phyloP scores from a whole-genome alignment of 2,329 filamentous ascomycete genomes.

The Ophiostoma himal-ulmi region DNA sequence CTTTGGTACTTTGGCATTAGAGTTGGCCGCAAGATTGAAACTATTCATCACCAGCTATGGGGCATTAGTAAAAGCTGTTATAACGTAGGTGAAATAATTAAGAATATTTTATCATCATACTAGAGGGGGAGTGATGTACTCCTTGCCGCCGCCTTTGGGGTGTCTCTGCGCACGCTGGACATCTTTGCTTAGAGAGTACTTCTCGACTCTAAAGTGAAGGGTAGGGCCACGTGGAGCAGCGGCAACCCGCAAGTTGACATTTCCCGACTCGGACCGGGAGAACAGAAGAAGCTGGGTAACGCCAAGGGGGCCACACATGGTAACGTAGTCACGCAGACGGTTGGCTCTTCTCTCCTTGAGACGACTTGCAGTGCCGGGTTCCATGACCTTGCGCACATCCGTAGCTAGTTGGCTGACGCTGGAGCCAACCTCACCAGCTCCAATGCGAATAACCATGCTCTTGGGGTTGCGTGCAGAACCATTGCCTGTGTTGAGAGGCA shows the following conservation, averaged over 20 bases:
- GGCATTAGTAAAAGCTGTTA: constrained; percentile 29
- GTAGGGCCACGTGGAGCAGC: constrained; percentile 87
- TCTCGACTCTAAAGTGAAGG: constrained; percentile 87
- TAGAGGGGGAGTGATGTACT: constrained; percentile 78
- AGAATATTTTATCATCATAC: constrained; percentile 37
- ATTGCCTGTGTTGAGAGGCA: constrained; percentile 51
- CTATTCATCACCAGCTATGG: constrained; percentile 92
- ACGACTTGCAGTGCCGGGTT: constrained; percentile 84
- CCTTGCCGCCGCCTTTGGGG: constrained; percentile 74
- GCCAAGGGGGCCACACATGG: constrained; percentile 90
- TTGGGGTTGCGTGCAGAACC: constrained; percentile 69
- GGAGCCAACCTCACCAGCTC: constrained; percentile 85
- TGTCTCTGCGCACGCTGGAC: constrained; percentile 77
- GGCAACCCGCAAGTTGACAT: constrained; percentile 84
- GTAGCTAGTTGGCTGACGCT: constrained; percentile 86
- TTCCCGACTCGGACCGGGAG: constrained; percentile 80
- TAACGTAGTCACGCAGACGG: constrained; percentile 82
- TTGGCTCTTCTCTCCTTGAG: constrained; percentile 87
- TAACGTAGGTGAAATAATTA: not conserved
- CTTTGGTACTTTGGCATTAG: constrained; percentile 70
- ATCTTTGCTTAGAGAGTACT: constrained; percentile 90
- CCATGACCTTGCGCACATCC: constrained; percentile 90
- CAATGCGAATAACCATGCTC: constrained; percentile 97
- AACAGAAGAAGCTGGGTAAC: constrained; percentile 92
- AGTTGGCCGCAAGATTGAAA: constrained; percentile 62